Evolutionary conservation across 768 basidiomycete genomes (phyloP).

Genomic region (Gymnopilus dilepis): DNA sequence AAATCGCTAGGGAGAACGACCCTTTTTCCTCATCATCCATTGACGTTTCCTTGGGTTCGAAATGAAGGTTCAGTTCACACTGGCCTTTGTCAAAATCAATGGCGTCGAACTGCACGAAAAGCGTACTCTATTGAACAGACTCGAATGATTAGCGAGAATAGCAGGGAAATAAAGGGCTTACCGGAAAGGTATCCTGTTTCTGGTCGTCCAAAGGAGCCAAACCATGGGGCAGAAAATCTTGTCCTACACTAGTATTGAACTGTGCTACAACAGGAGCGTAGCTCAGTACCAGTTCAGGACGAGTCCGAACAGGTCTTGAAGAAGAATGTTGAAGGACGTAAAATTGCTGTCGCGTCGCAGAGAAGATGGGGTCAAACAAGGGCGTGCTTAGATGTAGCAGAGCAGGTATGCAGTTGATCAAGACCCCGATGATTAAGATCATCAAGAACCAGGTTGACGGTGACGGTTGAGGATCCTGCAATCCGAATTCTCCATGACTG

Average conservation of each 20-base stretch:
- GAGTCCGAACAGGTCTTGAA: neutral
- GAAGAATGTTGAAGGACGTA: neutral
- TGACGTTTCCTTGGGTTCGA: neutral
- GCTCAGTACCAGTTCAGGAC: neutral
- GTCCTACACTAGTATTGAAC: neutral
- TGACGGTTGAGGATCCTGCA: neutral
- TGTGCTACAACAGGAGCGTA: neutral
- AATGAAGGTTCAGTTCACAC: slow-evolving; percentile 6
- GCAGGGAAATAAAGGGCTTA: neutral
- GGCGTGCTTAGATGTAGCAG: neutral
- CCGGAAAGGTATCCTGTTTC: neutral
- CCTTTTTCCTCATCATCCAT: neutral
- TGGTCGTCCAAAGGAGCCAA: neutral
- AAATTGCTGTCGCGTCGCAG: neutral
- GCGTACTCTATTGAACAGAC: neutral
- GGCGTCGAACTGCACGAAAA: neutral
- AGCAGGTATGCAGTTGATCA: neutral
- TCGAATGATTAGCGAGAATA: neutral
- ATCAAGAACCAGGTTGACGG: neutral
- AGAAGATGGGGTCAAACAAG: neutral
- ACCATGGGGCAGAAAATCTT: neutral
- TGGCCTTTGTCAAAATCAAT: neutral
- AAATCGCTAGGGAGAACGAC: slow-evolving; percentile 7
- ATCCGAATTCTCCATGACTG: too few species aligned
- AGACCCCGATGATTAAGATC: neutral